Conservation (phyloP, 257 asterid genomes). For the Lantana camara region DNA sequence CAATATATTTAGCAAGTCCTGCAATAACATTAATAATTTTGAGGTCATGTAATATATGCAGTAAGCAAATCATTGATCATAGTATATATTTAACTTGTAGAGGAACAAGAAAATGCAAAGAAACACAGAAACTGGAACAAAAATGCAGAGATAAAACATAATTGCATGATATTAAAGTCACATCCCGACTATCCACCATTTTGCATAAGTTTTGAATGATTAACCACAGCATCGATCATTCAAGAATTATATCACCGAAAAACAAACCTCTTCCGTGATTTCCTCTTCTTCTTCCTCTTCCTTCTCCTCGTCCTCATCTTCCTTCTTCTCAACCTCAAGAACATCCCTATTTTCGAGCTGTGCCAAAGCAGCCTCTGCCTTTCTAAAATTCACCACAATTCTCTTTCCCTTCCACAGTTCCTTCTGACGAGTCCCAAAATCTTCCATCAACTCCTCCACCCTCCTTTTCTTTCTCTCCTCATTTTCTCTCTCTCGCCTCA, state of each 20-base stretch:
- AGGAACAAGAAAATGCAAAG: not conserved
- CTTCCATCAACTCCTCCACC: conserved; percentile 64
- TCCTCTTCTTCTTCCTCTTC: conserved; percentile 65
- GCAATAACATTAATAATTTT: conserved; percentile 12
- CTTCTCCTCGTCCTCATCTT: conserved; percentile 47
- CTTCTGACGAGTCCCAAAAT: conserved; percentile 78
- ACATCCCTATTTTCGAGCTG: conserved; percentile 87
- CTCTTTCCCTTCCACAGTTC: conserved; percentile 82
- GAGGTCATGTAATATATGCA: not conserved
- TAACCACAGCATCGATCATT: not conserved
- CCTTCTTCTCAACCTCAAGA: conserved; percentile 61
- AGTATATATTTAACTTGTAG: no score
- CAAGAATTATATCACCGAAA: not conserved
- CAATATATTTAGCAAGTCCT: conserved; percentile 70
- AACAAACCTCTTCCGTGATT: conserved; percentile 71
- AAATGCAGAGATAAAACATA: conserved; percentile 9
- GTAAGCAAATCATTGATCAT: not conserved
- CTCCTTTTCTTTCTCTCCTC: conserved; percentile 47
- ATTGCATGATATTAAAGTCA: no score
- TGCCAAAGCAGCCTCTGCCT: conserved; percentile 87
- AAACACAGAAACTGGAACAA: not conserved
- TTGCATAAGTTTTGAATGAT: no score
- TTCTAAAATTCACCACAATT: conserved; percentile 60
- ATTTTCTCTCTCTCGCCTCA: conserved; percentile 60
- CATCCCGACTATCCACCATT: no score